Evolutionary conservation across 441 rosid species (phyloP).

Genomic region (Eruca vesicaria): DNA sequence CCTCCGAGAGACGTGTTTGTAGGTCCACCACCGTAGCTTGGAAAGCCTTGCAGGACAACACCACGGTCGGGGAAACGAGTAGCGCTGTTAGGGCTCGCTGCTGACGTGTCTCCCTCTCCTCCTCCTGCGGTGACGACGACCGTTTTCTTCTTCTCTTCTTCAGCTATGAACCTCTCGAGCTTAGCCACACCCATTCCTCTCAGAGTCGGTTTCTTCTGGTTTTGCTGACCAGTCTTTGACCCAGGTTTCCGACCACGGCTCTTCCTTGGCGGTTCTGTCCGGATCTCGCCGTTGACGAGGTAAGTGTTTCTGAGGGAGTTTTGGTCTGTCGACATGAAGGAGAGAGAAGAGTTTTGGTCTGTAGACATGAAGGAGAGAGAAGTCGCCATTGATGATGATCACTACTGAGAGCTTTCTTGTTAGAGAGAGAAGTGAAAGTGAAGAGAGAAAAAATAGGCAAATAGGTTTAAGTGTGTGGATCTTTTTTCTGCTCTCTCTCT

Average conservation of each 20-base stretch:
- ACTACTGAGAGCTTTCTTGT: slow-evolving; percentile 17
- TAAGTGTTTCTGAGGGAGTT: neutral
- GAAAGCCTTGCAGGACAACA: slow-evolving; percentile 38
- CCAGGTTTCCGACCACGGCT: slow-evolving; percentile 44
- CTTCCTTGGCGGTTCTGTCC: slow-evolving; percentile 25
- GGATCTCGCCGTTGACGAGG: slow-evolving; percentile 25
- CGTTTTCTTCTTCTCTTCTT: slow-evolving; percentile 39
- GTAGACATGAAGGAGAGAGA: slow-evolving; percentile 38
- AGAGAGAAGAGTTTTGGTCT: slow-evolving; percentile 33
- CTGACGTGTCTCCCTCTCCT: slow-evolving; percentile 1
- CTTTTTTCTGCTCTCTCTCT: slow-evolving; percentile 15
- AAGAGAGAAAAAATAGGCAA: slow-evolving; percentile 21
- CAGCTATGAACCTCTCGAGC: slow-evolving; percentile 52
- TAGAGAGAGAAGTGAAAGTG: slow-evolving; percentile 25
- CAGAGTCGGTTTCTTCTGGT: slow-evolving; percentile 48
- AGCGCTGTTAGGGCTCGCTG: neutral
- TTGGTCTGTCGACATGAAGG: slow-evolving; percentile 30
- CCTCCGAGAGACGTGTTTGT: slow-evolving; percentile 17
- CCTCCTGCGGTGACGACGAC: slow-evolving; percentile 4
- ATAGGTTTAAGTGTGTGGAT: slow-evolving; percentile 9
- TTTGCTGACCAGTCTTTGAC: slow-evolving; percentile 27
- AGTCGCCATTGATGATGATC: slow-evolving; percentile 46
- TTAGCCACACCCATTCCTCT: slow-evolving; percentile 86
- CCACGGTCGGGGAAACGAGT: slow-evolving; percentile 29
- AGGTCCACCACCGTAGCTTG: slow-evolving; percentile 26